Conservation (phyloP, 352 stramenopile species). For the Phytophthora colocasiae region DNA sequence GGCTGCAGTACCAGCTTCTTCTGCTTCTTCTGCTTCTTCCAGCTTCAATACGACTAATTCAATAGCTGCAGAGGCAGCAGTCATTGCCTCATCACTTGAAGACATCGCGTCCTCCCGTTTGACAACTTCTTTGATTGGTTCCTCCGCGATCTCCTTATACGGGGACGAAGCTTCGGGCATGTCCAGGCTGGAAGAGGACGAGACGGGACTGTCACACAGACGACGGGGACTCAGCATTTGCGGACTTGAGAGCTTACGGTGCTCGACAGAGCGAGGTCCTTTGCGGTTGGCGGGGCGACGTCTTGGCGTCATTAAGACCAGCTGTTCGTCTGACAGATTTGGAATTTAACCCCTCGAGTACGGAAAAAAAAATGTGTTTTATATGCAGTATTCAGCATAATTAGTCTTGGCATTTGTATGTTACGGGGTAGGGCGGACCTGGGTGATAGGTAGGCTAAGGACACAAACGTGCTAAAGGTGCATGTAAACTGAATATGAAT, state of each 20-base stretch:
- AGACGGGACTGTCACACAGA: background rate
- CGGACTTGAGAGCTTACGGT: slow-evolving; percentile 27
- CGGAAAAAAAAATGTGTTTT: no score
- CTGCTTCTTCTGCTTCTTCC: background rate
- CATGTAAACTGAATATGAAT: no score
- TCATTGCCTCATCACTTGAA: background rate
- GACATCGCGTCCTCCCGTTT: background rate
- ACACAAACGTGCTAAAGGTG: no score
- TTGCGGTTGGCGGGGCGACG: slow-evolving; percentile 30
- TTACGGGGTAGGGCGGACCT: no score
- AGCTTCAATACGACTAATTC: slow-evolving; percentile 9
- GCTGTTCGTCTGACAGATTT: slow-evolving; percentile 1
- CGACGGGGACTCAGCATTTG: slow-evolving; percentile 19
- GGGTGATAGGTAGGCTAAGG: no score
- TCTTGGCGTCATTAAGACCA: slow-evolving; percentile 15
- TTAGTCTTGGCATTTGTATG: no score
- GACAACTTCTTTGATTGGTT: background rate
- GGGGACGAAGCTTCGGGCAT: slow-evolving; percentile 3
- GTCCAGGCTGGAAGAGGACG: background rate
- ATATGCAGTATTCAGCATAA: no score
- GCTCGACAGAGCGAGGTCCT: slow-evolving; percentile 22
- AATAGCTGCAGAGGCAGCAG: slow-evolving; percentile 1
- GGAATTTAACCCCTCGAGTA: no score
- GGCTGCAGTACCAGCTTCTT: background rate
- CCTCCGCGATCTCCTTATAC: background rate